Evolutionary conservation across 208 protist genomes (phyloP).

Genomic region (Herpetomonas muscarum): DNA sequence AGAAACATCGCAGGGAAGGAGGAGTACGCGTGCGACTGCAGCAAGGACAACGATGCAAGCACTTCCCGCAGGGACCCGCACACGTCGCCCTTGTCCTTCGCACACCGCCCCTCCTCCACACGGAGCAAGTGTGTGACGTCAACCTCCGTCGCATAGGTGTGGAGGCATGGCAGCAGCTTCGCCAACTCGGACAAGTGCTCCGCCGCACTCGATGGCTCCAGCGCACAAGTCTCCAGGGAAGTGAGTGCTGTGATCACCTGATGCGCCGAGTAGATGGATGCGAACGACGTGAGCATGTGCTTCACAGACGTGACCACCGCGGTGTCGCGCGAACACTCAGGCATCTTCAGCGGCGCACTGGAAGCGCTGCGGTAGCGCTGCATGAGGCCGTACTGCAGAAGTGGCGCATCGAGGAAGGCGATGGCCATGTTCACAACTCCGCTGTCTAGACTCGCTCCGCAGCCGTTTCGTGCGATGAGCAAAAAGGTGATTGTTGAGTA

Average conservation of each 20-base stretch:
- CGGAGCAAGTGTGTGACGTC: constrained; percentile 70
- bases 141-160: constrained; percentile 54
- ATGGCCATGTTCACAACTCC: constrained; percentile 18
- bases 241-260: constrained; percentile 22
- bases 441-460: neutral
- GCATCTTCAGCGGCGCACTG: constrained; percentile 12
- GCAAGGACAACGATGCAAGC: too few relatives aligned
- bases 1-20: too few relatives aligned
- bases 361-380: constrained; percentile 24
- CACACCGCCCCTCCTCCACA: constrained; percentile 27
- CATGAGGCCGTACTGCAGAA: constrained; percentile 60
- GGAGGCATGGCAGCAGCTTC: constrained; percentile 17
- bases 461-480: neutral
- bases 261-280: constrained; percentile 37
- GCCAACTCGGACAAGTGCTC: constrained; percentile 9
- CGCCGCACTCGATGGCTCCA: neutral
- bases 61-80: too few relatives aligned
- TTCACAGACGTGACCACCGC: constrained; percentile 40
- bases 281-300: constrained; percentile 52
- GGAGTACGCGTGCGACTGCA: too few relatives aligned
- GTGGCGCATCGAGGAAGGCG: constrained; percentile 30
- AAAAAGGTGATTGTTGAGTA: constrained; percentile 25
- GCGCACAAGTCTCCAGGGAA: neutral
- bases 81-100: neutral
- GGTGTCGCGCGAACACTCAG: constrained; percentile 32